Evolutionary conservation across 140 eudicot species (phyloP), one percentile per base, ranked within the genome.

Genomic region (Ambrosia hybrid): DNA sequence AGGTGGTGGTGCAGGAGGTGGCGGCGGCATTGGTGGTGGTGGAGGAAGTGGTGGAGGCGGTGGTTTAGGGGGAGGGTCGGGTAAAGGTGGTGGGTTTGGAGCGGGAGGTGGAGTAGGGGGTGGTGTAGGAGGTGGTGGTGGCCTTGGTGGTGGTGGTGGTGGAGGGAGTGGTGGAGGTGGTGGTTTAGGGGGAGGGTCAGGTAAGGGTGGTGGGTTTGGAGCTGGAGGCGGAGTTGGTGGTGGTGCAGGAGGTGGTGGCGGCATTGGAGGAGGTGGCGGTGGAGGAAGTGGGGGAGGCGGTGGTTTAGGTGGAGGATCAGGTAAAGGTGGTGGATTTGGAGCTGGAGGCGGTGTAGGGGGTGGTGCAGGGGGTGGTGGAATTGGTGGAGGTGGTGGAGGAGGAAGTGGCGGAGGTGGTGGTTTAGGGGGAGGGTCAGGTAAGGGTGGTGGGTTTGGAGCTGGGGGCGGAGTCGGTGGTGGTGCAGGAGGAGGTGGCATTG

Each of bases 21-120:
- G 82, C 8, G 82, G 74, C 3, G 86, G 81, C 2, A 87, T 85
- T 0, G 88, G 84, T 1, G 86, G 86, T 0, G 82, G 84, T 0
- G 86, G 86, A 13, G 82, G 84, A 49, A 80, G 85, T 6, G 92
- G 89, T 26, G 86, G 86, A 38, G 80, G 87, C 3, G 79, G 81
- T 30, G 86, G 78, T 65, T 39, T 78, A 36, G 83, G 86, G 0
- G 83, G 83, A 30, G 85, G 85, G 2, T 72, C 85, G 1, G 85
- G 85, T 3, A 78, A 36, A 1, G 85, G 85, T 58, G 69, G 82
- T 33, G 85, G 85, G 0, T 81, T 76, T 78, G 83, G 86, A 38
- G 83, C 77, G 5, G 82, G 88, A 10, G 84, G 80, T 16, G 88
- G 88, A 21, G 85, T 72, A 21, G 87, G 84, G 17, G 74, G 87